Evolutionary conservation across 1,284 basidiomycete species (phyloP).

Genomic region (Psilocybe mexicana): DNA sequence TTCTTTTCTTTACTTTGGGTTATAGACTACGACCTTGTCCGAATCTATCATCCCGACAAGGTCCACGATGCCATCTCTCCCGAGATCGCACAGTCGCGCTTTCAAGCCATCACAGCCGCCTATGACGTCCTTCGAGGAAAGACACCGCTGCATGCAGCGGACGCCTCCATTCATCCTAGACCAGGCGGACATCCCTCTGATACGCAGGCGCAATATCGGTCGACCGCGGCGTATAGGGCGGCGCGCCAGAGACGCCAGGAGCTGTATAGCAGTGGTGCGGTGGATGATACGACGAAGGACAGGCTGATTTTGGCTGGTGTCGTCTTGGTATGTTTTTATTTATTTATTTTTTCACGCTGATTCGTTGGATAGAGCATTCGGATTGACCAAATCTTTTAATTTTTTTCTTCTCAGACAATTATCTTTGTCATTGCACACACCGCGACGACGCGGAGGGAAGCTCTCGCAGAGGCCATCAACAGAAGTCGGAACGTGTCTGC

Average conservation of each 20-base stretch:
- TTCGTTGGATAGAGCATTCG: no score
- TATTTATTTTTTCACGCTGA: no score
- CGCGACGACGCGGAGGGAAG: conserved; percentile 26
- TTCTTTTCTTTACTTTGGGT: not conserved
- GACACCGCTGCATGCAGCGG: conserved; percentile 8
- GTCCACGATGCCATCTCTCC: conserved; percentile 41
- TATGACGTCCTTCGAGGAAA: conserved; percentile 43
- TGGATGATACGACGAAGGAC: conserved; percentile 62
- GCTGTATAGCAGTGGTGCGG: conserved; percentile 42
- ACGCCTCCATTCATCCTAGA: not conserved
- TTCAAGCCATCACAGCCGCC: conserved; percentile 45
- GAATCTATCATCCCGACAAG: conserved; percentile 68
- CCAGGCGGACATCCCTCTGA: not conserved
- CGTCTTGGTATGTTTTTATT: conserved; percentile 39
- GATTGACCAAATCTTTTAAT: not conserved
- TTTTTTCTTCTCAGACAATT: conserved; percentile 27
- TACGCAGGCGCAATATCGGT: conserved; percentile 33
- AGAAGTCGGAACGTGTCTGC: conserved; percentile 15
- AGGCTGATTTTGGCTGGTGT: conserved; percentile 49
- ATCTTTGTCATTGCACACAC: conserved; percentile 27
- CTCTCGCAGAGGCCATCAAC: conserved; percentile 21
- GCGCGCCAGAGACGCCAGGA: conserved; percentile 44
- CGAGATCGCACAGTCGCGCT: conserved; percentile 55
- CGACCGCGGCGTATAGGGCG: conserved; percentile 43
- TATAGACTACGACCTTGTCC: conserved; percentile 64